phyloP scores from a whole-genome alignment of 192 early-diverging fungal genomes.

The Linnemannia schmuckeri region DNA sequence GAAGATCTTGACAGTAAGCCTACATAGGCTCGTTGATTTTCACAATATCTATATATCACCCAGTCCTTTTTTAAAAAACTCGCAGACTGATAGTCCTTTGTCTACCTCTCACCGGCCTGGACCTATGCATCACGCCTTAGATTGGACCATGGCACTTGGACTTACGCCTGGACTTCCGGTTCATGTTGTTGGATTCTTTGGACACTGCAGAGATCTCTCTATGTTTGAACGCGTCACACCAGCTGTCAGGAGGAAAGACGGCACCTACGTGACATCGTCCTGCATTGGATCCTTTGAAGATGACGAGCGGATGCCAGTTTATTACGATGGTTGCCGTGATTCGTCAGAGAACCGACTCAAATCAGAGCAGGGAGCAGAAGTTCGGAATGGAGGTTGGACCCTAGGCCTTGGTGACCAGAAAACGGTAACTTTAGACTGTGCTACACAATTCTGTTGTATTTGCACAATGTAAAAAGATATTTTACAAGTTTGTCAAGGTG shows the following conservation, averaged over 20 bases:
- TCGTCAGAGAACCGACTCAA: background rate
- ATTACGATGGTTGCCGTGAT: background rate
- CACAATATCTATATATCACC: background rate
- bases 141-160: constrained; percentile 30
- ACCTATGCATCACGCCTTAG: constrained; percentile 1
- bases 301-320: constrained; percentile 13
- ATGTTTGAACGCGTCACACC: constrained; percentile 24
- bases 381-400: constrained; percentile 7
- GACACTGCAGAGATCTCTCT: constrained; percentile 28
- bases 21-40: no score
- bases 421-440: constrained; percentile 11
- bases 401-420: background rate
- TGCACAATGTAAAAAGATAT: background rate
- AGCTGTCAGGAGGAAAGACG: background rate
- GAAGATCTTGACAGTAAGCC: constrained; percentile 44
- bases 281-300: background rate
- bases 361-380: background rate
- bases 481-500: background rate
- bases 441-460: background rate
- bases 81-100: background rate
- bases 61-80: background rate
- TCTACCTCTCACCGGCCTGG: background rate
- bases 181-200: constrained; percentile 40
- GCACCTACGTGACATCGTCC: background rate
- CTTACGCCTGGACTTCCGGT: constrained; percentile 20